phyloP scores from a whole-genome alignment of 2,329 filamentous ascomycete species.

The Albophoma yamanashiensis region DNA sequence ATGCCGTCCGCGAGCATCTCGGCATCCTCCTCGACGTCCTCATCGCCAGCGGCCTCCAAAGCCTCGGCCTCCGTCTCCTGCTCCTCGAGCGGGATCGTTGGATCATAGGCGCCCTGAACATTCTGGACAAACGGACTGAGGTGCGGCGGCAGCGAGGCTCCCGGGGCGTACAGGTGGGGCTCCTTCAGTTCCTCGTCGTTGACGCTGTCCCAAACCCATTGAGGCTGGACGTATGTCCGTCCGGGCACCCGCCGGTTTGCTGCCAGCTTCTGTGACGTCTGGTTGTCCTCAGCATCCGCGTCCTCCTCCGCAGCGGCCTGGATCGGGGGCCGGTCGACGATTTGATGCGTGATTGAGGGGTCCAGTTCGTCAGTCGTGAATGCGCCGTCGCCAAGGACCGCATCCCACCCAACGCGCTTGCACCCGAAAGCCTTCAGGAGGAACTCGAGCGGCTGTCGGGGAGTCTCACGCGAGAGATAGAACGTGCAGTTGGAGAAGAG shows the following conservation, averaged over 20 bases:
- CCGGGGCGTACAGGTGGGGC: conserved; percentile 81
- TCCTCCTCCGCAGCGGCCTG: conserved; percentile 43
- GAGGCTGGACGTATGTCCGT: conserved; percentile 85
- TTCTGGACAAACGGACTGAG: conserved; percentile 91
- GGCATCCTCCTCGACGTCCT: conserved; percentile 44
- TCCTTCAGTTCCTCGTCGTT: conserved; percentile 85
- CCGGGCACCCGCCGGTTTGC: conserved; percentile 74
- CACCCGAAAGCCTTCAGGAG: conserved; percentile 89
- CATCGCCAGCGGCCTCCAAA: conserved; percentile 53
- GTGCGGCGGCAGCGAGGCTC: conserved; percentile 83
- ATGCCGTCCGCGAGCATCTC: conserved; percentile 61
- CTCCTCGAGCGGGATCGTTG: conserved; percentile 72
- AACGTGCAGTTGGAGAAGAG: conserved; percentile 85
- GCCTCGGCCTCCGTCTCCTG: conserved; percentile 84
- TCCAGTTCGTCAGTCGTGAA: conserved; percentile 87
- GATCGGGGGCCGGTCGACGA: conserved; percentile 80
- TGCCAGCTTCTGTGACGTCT: conserved; percentile 47
- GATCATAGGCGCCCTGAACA: conserved; percentile 82
- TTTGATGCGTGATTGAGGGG: conserved; percentile 85
- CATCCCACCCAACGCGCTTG: conserved; percentile 92
- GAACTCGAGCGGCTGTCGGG: conserved; percentile 83
- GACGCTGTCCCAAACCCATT: conserved; percentile 97
- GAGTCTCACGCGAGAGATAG: conserved; percentile 89
- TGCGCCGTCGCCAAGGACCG: conserved; percentile 78
- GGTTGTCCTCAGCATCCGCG: conserved; percentile 45